These are phyloP conservation scores for Cladosporium sp. DNA, from an alignment of 2,329 filamentous ascomycete genomes.

Conservation along the genomic window DNA sequence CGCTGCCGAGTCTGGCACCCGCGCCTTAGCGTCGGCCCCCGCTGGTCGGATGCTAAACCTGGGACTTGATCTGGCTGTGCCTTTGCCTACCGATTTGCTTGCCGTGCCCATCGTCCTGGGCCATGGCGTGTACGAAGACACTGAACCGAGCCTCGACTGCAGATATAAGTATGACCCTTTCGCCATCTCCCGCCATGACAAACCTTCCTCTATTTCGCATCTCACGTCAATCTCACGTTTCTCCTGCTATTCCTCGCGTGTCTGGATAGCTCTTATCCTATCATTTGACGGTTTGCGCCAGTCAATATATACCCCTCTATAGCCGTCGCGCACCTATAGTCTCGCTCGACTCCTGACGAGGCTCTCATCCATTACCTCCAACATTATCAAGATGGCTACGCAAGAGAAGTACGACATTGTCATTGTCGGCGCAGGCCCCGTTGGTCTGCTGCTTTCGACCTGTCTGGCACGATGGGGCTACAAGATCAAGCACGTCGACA, in stretches of 20 bases:
- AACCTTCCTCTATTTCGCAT: neutral
- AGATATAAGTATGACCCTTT: slow-evolving; percentile 3
- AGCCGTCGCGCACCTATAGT: neutral
- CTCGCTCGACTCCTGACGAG: neutral
- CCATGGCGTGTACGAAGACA: slow-evolving; percentile 9
- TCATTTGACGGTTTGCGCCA: neutral
- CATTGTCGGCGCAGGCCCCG: slow-evolving; percentile 82
- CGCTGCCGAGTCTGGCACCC: no score
- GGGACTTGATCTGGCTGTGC: neutral
- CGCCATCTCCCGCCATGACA: neutral
- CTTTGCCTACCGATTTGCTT: slow-evolving; percentile 5
- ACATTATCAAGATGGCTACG: neutral
- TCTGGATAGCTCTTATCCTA: neutral
- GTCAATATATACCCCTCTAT: neutral
- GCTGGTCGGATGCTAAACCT: neutral
- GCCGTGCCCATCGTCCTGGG: neutral
- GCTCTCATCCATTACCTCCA: neutral
- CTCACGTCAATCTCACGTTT: neutral
- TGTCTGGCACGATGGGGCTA: slow-evolving; percentile 90
- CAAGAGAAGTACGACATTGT: slow-evolving; percentile 60
- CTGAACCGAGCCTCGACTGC: neutral
- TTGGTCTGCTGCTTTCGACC: slow-evolving; percentile 79
- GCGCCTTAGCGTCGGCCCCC: no score
- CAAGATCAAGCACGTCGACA: slow-evolving; percentile 91
- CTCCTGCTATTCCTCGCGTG: neutral